Conservation (phyloP, 495 filamentous ascomycete genomes). For the Physcia stellaris region DNA sequence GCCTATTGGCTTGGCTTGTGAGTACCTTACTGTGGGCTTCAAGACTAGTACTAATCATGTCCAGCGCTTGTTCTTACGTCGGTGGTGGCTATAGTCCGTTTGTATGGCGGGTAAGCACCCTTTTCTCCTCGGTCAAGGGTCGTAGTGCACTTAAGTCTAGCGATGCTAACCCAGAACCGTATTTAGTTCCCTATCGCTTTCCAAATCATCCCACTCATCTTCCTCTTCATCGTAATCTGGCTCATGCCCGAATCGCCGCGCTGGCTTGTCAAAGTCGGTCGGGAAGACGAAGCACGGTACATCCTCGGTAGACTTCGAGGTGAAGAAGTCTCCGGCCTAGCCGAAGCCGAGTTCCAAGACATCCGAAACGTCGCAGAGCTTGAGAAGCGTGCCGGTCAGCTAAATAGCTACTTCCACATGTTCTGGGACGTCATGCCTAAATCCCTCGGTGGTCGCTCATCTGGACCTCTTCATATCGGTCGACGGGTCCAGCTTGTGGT, state of each 20-base stretch:
- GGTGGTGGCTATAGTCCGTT: conserved; percentile 26
- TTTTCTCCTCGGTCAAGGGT: too few relatives aligned
- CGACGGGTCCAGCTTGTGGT: conserved; percentile 21
- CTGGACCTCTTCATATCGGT: conserved; percentile 18
- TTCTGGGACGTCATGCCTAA: conserved; percentile 16
- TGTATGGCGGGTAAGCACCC: too few relatives aligned
- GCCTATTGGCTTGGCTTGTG: conserved; percentile 57
- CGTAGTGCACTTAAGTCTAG: conserved; percentile 28
- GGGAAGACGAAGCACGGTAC: conserved; percentile 28
- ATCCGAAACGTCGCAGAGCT: conserved; percentile 18
- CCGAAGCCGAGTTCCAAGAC: conserved; percentile 18
- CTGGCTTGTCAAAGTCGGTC: conserved; percentile 26
- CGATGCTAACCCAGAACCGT: conserved; percentile 22
- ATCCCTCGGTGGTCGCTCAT: conserved; percentile 4
- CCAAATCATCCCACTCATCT: conserved; percentile 38
- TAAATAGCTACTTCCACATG: conserved; percentile 18
- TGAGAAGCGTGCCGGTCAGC: conserved; percentile 12
- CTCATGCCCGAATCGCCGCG: conserved; percentile 40
- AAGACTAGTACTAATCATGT: not conserved
- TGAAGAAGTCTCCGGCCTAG: conserved; percentile 13
- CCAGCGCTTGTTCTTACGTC: conserved; percentile 23
- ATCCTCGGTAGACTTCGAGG: conserved; percentile 42
- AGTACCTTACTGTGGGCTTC: conserved; percentile 9
- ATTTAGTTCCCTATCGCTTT: conserved; percentile 37
- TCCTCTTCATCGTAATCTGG: conserved; percentile 35